Evolutionary conservation across 768 basidiomycete species (phyloP).

Genomic region (Kwoniella heveanensis): DNA sequence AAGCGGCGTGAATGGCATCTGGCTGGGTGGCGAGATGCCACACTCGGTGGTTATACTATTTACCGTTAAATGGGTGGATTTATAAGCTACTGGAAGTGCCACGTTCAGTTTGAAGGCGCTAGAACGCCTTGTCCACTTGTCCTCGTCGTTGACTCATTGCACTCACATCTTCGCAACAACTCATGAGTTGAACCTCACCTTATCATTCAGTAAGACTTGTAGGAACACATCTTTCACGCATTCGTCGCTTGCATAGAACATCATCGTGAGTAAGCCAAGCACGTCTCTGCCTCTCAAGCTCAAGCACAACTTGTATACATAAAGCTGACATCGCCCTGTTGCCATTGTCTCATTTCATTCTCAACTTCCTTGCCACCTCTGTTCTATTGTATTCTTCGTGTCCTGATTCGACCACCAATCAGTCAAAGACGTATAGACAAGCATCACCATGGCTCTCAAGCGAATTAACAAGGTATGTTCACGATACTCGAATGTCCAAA

Average conservation of each 20-base stretch:
- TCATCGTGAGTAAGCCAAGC: not conserved
- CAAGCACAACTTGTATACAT: not conserved
- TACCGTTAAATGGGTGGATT: too few species aligned
- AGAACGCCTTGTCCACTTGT: not conserved
- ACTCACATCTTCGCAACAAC: not conserved
- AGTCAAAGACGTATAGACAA: slow-evolving; percentile 4
- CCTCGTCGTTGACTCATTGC: not conserved
- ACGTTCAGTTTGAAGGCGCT: not conserved
- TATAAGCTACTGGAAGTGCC: not conserved
- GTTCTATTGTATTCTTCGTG: not conserved
- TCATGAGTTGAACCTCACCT: not conserved
- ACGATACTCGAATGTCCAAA: too few species aligned
- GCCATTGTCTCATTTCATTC: too few species aligned
- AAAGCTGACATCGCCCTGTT: not conserved
- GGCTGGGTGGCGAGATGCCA: too few species aligned
- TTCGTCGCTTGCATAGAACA: not conserved
- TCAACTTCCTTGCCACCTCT: not conserved
- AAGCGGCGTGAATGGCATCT: too few species aligned
- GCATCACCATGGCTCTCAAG: slow-evolving; percentile 79
- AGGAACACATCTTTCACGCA: not conserved
- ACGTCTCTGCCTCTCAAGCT: not conserved
- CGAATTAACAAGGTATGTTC: slow-evolving; percentile 93
- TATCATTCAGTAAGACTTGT: not conserved
- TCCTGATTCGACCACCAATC: not conserved
- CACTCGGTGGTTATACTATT: too few species aligned